These are phyloP conservation scores for Coniochaeta sp. DNA, from an alignment of 2,329 filamentous ascomycete genomes.

Conservation along the genomic window DNA sequence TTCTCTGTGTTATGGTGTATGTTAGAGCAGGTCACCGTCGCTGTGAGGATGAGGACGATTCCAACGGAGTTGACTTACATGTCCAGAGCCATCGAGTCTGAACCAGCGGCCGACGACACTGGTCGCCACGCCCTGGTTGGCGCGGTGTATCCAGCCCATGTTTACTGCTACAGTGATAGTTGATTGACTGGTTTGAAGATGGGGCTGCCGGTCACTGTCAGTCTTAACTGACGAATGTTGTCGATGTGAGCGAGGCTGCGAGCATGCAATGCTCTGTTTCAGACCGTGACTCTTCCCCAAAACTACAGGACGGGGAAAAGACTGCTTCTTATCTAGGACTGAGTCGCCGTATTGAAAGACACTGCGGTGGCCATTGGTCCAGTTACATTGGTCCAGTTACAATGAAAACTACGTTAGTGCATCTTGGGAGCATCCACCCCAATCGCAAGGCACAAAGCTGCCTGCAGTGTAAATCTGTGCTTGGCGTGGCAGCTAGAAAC, in stretches of 20 bases:
- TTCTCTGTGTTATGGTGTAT: conserved; percentile 36
- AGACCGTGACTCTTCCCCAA: not conserved
- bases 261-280: not conserved
- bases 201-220: not conserved
- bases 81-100: conserved; percentile 71
- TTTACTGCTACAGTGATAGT: not conserved
- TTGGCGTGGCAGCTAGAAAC: not conserved
- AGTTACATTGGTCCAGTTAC: not conserved
- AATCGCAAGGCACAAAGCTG: not conserved
- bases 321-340: not conserved
- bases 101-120: conserved; percentile 67
- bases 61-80: conserved; percentile 48
- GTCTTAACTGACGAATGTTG: not conserved
- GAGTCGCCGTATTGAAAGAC: not conserved
- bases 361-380: not conserved
- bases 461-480: not conserved
- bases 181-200: not conserved
- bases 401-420: not conserved
- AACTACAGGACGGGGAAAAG: not conserved
- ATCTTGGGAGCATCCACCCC: not conserved
- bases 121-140: conserved; percentile 52
- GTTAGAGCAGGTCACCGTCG: not conserved
- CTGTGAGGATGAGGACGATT: not conserved
- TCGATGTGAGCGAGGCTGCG: not conserved
- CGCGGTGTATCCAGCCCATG: conserved; percentile 41